A percentile compares a stretch with the other conserved stretches of the same genome.
These are phyloP conservation scores for Eimeria necatrix DNA, from an alignment of 169 alveolate genomes.

Conservation along the genomic window DNA sequence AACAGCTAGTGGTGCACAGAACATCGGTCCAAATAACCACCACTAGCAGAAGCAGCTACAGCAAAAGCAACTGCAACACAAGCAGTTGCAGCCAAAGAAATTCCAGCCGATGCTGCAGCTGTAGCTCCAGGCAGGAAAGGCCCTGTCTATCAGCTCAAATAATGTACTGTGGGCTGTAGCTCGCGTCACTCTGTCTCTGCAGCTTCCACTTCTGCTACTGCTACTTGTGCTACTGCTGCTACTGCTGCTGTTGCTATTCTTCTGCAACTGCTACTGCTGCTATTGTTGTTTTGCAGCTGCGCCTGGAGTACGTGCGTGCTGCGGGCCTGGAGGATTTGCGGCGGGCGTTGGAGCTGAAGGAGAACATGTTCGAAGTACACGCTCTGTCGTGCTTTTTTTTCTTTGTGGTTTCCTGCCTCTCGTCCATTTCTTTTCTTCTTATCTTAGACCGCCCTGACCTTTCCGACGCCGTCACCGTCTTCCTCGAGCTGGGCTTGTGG, in stretches of 20 bases:
- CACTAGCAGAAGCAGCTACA: neutral
- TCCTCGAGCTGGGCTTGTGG: constrained; percentile 18
- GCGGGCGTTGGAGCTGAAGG: constrained; percentile 37
- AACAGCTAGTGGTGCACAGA: neutral
- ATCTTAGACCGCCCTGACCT: constrained; percentile 20
- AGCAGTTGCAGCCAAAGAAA: too few species aligned
- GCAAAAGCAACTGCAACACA: neutral
- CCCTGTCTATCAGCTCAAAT: too few species aligned
- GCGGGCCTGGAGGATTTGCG: neutral
- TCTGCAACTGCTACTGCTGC: neutral
- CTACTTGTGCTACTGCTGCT: neutral
- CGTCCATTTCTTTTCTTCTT: neutral
- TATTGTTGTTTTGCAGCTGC: constrained; percentile 8
- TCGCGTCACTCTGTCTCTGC: neutral
- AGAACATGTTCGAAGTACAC: constrained; percentile 11
- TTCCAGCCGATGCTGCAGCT: too few species aligned
- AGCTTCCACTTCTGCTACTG: neutral
- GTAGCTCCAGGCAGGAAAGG: too few species aligned
- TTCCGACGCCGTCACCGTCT: neutral
- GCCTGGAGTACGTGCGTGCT: constrained; percentile 51
- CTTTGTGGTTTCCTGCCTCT: neutral
- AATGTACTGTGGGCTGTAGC: neutral
- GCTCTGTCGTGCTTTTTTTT: neutral
- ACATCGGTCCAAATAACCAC: neutral
- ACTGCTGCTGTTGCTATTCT: neutral